Evolutionary conservation across 192 early-diverging fungal genomes (phyloP).

Genomic region (Coemansia sp.): DNA sequence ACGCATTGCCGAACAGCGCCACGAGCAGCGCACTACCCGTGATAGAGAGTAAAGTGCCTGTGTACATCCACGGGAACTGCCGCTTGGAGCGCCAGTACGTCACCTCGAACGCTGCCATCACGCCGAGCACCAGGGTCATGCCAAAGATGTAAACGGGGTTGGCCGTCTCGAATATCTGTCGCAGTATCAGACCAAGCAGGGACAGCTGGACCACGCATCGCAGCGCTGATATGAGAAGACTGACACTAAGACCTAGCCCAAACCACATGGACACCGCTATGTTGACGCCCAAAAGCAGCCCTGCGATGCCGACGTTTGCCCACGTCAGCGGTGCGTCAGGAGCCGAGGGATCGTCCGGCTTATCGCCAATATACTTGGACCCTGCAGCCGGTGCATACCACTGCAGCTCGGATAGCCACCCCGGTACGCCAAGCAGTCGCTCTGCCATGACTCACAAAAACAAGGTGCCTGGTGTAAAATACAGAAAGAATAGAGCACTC

Average conservation of each 20-base stretch:
- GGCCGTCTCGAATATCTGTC: slow-evolving; percentile 61
- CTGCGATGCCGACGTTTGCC: slow-evolving; percentile 61
- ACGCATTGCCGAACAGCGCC: slow-evolving; percentile 35
- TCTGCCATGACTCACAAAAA: not conserved
- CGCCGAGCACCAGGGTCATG: slow-evolving; percentile 59
- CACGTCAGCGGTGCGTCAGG: slow-evolving; percentile 40
- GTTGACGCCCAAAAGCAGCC: slow-evolving; percentile 58
- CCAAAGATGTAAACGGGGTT: slow-evolving; percentile 58
- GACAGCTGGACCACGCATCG: slow-evolving; percentile 76
- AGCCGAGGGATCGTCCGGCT: slow-evolving; percentile 23
- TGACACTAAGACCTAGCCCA: slow-evolving; percentile 62
- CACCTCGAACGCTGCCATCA: slow-evolving; percentile 65
- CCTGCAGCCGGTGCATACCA: slow-evolving; percentile 23
- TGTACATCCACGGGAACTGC: slow-evolving; percentile 70
- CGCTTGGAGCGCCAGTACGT: slow-evolving; percentile 66
- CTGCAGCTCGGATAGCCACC: slow-evolving; percentile 17
- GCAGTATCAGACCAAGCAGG: slow-evolving; percentile 65
- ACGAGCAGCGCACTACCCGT: slow-evolving; percentile 12
- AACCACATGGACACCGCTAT: slow-evolving; percentile 59
- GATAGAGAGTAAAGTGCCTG: slow-evolving; percentile 52
- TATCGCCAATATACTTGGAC: slow-evolving; percentile 2
- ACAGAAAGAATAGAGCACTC: not conserved
- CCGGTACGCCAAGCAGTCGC: not conserved
- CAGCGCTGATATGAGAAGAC: slow-evolving; percentile 63
- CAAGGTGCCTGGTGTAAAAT: not conserved